Base-by-base conservation (phyloP, 1,284 basidiomycete species). In the Tilletia setariae region DNA sequence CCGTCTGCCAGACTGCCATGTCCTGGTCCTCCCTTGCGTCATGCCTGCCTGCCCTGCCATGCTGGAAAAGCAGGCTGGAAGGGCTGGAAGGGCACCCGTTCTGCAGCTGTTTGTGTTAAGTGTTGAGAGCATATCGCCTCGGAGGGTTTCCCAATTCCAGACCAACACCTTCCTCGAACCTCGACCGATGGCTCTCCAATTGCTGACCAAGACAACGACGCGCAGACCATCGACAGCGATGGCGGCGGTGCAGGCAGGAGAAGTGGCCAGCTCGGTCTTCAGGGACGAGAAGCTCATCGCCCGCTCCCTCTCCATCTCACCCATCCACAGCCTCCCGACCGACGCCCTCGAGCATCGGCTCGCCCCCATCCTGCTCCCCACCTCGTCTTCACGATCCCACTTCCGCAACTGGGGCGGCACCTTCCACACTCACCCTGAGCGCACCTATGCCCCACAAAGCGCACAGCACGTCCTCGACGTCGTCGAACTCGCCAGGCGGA, bases 401-500 rank as follows among this genome's bases (percentile, higher is more conserved):
- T 86, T 87, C 70, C 76, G 78, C 13, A 87, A 87, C 75, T 87
- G 86, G 86, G 86, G 86, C 2, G 82, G 83, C 42, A 86, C 86
- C 4, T 86, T 86, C 72, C 68, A 78, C 42, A 84, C 84, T 70
- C 76, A 68, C 4, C 85, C 86, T 0, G 69, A 82, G 25, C 75
- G 83, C 21, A 86, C 94, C 42, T 96, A 95, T 81, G 87, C 88
- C 72, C 95, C 96, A 0, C 86, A 87, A 67, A 88, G 86, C 40
- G 88, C 89, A 47, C 83, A 87, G 70, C 87, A 98, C 67, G 92
- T 92, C 77, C 86, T 87, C 53, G 87, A 89, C 72, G 86, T 95
- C 59, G 86, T 98, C 40, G 93, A 94, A 83, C 88, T 94, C 28
- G 94, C 94, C 0, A 86, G 90, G 15, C 85, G 91, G 56, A 88